These are phyloP conservation scores for Cutaneotrichosporon dermatis DNA, from an alignment of 1,284 basidiomycete species.

Conservation along the genomic window DNA sequence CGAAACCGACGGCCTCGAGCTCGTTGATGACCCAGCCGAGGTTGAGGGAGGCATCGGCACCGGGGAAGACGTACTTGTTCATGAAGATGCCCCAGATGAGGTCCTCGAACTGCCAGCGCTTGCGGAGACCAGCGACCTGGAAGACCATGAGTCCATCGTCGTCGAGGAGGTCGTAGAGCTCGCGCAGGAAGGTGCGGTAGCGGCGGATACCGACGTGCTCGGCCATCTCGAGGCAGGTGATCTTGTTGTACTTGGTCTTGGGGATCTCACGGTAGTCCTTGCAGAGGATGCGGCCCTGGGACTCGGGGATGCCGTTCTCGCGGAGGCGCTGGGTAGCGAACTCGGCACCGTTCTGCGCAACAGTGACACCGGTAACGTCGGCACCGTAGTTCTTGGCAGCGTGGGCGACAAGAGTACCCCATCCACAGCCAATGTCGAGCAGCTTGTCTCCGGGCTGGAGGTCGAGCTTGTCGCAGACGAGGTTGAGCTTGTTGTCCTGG, in stretches of 20 bases:
- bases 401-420: conserved; percentile 92
- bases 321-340: conserved; percentile 88
- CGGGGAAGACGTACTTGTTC: conserved; percentile 98
- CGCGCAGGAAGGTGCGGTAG: conserved; percentile 80
- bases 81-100: conserved; percentile 82
- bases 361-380: conserved; percentile 92
- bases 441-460: conserved; percentile 77
- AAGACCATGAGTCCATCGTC: conserved; percentile 93
- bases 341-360: conserved; percentile 81
- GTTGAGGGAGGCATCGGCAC: conserved; percentile 91
- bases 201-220: conserved; percentile 97
- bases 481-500: conserved; percentile 95
- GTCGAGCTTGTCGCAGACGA: conserved; percentile 92
- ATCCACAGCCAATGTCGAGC: conserved; percentile 91
- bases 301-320: conserved; percentile 68
- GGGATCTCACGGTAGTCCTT: conserved; percentile 93
- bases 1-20: conserved; percentile 85
- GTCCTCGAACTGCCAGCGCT: conserved; percentile 95
- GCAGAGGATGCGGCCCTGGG: conserved; percentile 86
- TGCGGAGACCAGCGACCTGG: conserved; percentile 93
- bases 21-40: conserved; percentile 88
- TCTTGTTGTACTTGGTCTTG: conserved; percentile 82
- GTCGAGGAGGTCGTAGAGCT: conserved; percentile 88
- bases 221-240: conserved; percentile 96
- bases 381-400: conserved; percentile 96